Percentiles rank a stretch among this genome's conserved stretches.
These are phyloP conservation scores for Amylocystis lapponica DNA, from an alignment of 768 basidiomycete genomes.

Conservation along the genomic window DNA sequence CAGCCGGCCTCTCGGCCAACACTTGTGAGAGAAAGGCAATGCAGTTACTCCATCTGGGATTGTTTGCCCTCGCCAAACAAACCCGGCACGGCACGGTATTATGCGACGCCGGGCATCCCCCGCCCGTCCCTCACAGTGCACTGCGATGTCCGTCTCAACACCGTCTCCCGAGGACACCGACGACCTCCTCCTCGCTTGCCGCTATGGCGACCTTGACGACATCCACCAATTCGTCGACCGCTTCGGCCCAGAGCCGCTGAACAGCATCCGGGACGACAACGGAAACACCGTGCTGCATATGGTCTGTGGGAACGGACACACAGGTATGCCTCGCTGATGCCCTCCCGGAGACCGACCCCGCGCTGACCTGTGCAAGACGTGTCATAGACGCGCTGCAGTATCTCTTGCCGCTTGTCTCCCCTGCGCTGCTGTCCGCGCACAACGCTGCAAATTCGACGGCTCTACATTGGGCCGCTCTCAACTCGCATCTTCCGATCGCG, in stretches of 20 bases:
- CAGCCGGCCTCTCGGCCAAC: too few species aligned
- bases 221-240: slow-evolving; percentile 57
- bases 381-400: slow-evolving; percentile 67
- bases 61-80: too few species aligned
- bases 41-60: too few species aligned
- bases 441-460: slow-evolving; percentile 78
- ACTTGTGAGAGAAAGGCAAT: too few species aligned
- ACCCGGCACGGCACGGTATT: too few species aligned
- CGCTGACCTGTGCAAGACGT: slow-evolving; percentile 43
- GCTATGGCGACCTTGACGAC: slow-evolving; percentile 86
- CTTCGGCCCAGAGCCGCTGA: slow-evolving; percentile 48
- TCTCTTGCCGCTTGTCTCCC: slow-evolving; percentile 55
- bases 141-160: slow-evolving; percentile 11
- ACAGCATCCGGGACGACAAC: slow-evolving; percentile 59
- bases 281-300: slow-evolving; percentile 83
- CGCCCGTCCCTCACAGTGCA: too few species aligned
- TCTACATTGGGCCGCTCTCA: slow-evolving; percentile 88
- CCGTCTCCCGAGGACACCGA: slow-evolving; percentile 44
- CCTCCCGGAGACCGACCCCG: not conserved
- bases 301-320: slow-evolving; percentile 84
- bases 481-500: slow-evolving; percentile 62
- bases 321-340: slow-evolving; percentile 44
- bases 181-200: slow-evolving; percentile 75
- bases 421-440: slow-evolving; percentile 50
- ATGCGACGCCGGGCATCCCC: too few species aligned